Evolutionary conservation across 2,329 filamentous ascomycete genomes (phyloP), one percentile per base, ranked within the genome.

Genomic region (Diplocarpon rosae): DNA sequence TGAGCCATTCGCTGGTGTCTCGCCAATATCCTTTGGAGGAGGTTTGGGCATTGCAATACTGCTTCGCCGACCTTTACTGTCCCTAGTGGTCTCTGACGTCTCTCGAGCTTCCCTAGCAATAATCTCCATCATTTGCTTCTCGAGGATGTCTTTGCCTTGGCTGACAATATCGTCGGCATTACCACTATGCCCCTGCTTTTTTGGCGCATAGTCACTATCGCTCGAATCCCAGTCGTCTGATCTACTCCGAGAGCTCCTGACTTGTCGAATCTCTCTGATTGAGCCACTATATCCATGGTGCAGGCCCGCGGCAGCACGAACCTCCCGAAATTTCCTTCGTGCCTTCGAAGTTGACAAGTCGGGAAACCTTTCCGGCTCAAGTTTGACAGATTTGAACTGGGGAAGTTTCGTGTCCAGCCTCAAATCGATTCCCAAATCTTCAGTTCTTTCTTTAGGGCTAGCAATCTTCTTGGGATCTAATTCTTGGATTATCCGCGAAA

Each of bases 51-150:
- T 48, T 8, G 36, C 43, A 30, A 20, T 35, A 35, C 54, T 56
- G 42, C 46, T 8, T 40, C 56, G 46, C 14, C 45, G 40, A 30
- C 29, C 12, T 10, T 37, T 37, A 29, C 33, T 47, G 2, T 47
- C 37, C 7, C 29, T 29, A 29, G 27, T 14, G 11, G 5, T 8
- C 33, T n/a, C 11, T 13, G 12, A 33, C 15, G 36, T 39, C 15
- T 53, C 67, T 11, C 63, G 61, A 5, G 67, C 68, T 56, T 80
- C 75, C 48, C 69, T 69, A 5, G 71, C 71, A 48, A 79, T 68
- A 65, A 78, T 72, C 46, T 78, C 74, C 46, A 71, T 63, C 74
- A 80, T 79, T 55, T 79, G 76, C 57, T 74, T 77, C 49, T 77
- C 73, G 11, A 80, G 61, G 11, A 79, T 63, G 45, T 76, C 71